A percentile compares a stretch with the other conserved stretches of the same genome.
phyloP scores from a whole-genome alignment of 2,329 filamentous ascomycete genomes.

The Chaetomium strumarium region DNA sequence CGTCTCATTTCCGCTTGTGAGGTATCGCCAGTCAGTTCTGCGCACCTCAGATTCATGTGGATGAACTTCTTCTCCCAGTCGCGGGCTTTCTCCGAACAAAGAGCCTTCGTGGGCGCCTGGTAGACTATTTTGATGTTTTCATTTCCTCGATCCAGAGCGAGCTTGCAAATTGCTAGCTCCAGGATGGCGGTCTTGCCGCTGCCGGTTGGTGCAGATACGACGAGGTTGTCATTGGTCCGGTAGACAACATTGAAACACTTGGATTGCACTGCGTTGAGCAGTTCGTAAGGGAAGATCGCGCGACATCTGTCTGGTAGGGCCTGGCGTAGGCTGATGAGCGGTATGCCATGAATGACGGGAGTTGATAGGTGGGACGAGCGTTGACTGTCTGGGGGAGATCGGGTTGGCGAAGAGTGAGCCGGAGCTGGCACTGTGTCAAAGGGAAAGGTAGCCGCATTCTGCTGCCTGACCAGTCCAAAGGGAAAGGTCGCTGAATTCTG shows the following conservation, averaged over 20 bases:
- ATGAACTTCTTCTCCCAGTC: conserved; percentile 76
- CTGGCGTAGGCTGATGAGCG: conserved; percentile 38
- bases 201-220: conserved; percentile 75
- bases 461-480: too few species aligned
- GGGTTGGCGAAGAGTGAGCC: not conserved
- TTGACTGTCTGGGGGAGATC: not conserved
- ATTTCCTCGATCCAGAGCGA: conserved; percentile 51
- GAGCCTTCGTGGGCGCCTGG: conserved; percentile 76
- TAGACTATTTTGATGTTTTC: conserved; percentile 75
- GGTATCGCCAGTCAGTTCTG: conserved; percentile 78
- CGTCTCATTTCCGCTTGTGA: conserved; percentile 58
- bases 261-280: conserved; percentile 80
- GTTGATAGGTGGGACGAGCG: conserved; percentile 16
- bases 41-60: conserved; percentile 60
- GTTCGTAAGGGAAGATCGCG: conserved; percentile 62
- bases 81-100: conserved; percentile 68
- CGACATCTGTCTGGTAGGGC: conserved; percentile 64
- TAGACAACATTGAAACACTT: conserved; percentile 67
- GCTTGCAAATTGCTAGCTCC: conserved; percentile 73
- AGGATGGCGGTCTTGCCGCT: conserved; percentile 80
- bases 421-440: not conserved
- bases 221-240: conserved; percentile 65
- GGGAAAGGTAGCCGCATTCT: not conserved
- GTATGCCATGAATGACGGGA: conserved; percentile 35
- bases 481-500: too few species aligned